Conservation (phyloP, 2,329 filamentous ascomycete genomes). For the Trichoderma sp. region DNA sequence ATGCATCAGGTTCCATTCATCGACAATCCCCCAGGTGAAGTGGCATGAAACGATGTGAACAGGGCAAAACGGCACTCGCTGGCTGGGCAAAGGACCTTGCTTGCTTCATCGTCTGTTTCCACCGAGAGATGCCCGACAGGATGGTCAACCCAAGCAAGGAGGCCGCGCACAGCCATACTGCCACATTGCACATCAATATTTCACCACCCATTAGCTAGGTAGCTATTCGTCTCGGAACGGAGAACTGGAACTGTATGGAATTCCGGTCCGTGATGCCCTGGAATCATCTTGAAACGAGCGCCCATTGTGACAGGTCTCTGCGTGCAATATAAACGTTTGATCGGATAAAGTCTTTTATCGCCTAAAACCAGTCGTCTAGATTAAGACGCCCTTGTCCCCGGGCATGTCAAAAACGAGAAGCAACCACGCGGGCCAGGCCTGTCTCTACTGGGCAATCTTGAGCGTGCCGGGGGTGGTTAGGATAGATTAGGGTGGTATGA, state of each 20-base stretch:
- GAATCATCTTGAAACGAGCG: neutral
- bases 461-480: neutral
- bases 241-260: neutral
- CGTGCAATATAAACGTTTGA: neutral
- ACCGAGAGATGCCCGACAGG: neutral
- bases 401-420: neutral
- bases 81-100: neutral
- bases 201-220: neutral
- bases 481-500: conserved; percentile 13
- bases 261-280: neutral
- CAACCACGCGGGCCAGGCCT: neutral
- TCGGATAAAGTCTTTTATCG: conserved; percentile 14
- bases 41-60: neutral
- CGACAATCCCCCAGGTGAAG: neutral
- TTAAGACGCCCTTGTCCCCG: conserved; percentile 9
- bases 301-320: conserved; percentile 1
- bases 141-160: neutral
- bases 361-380: conserved; percentile 5
- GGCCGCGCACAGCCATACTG: neutral
- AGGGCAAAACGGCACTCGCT: neutral
- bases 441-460: neutral
- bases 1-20: neutral
- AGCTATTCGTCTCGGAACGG: no score
- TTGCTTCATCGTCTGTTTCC: neutral
- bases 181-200: neutral